Conservation (phyloP, 768 basidiomycete genomes). For the Polyporus arcularius region DNA sequence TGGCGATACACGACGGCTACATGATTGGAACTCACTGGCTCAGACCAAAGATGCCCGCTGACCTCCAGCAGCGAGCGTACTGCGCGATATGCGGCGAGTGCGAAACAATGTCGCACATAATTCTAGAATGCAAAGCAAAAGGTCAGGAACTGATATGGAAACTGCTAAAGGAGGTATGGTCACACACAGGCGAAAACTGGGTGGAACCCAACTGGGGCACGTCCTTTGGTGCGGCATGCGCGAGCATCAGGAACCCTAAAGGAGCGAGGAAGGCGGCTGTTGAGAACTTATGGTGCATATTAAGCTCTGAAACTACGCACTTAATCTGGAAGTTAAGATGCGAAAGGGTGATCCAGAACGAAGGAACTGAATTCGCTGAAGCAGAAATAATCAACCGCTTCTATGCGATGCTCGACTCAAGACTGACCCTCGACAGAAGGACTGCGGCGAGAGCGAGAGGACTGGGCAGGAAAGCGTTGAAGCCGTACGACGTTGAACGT, state of each 20-base stretch:
- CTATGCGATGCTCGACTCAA: neutral
- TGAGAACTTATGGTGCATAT: neutral
- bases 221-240: neutral
- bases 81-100: neutral
- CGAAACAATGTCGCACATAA: neutral
- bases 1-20: neutral
- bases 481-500: neutral
- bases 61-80: neutral
- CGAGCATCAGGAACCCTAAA: neutral
- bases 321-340: conserved; percentile 1
- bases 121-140: neutral
- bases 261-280: neutral
- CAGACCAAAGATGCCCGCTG: neutral
- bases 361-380: neutral
- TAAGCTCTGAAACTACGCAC: neutral
- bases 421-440: neutral
- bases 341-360: neutral
- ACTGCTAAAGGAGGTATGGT: neutral
- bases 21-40: neutral
- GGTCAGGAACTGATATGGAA: neutral
- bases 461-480: neutral
- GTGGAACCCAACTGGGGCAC: neutral
- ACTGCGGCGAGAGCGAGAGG: too few relatives aligned
- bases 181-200: neutral
- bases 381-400: neutral